Percentiles rank a stretch among this genome's conserved stretches.
Conservation (phyloP, 75 land plant species). For the Selaginella moellendorffii region DNA sequence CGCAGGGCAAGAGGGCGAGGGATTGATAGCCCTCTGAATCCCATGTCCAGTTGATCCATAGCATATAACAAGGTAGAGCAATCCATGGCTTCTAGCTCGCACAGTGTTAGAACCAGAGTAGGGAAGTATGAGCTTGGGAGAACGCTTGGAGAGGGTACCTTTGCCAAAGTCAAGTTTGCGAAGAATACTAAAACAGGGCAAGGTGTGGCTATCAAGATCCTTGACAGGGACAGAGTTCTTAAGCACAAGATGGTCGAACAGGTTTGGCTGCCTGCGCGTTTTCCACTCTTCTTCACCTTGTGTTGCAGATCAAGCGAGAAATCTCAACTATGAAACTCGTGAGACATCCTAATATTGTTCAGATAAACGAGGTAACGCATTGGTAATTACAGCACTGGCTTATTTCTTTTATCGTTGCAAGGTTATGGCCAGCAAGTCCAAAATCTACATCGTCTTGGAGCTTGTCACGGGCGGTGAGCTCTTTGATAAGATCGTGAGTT, state of each 20-base stretch:
- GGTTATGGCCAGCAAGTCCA: neutral
- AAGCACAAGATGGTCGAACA: neutral
- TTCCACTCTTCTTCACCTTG: neutral
- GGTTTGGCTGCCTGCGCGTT: constrained; percentile 6
- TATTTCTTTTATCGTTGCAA: neutral
- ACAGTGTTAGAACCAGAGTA: neutral
- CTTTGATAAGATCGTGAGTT: neutral
- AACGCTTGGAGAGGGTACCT: neutral
- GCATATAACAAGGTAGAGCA: neutral
- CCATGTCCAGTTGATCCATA: neutral
- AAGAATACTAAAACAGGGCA: neutral
- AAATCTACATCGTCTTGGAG: neutral
- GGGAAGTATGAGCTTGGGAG: neutral
- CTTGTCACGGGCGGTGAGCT: neutral
- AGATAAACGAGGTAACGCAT: constrained; percentile 15
- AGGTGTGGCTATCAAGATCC: neutral
- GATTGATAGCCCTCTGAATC: no score
- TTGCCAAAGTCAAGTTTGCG: neutral
- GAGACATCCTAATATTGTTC: constrained; percentile 25
- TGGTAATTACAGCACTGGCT: neutral
- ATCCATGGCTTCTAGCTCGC: neutral
- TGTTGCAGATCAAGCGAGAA: constrained; percentile 21
- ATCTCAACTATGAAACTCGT: constrained; percentile 29
- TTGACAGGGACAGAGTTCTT: neutral
- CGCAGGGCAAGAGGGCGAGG: no score